Percentiles rank a stretch among this genome's conserved stretches.
Conservation (phyloP, 176 grass and related monocot genomes). For the Secale cereale region DNA sequence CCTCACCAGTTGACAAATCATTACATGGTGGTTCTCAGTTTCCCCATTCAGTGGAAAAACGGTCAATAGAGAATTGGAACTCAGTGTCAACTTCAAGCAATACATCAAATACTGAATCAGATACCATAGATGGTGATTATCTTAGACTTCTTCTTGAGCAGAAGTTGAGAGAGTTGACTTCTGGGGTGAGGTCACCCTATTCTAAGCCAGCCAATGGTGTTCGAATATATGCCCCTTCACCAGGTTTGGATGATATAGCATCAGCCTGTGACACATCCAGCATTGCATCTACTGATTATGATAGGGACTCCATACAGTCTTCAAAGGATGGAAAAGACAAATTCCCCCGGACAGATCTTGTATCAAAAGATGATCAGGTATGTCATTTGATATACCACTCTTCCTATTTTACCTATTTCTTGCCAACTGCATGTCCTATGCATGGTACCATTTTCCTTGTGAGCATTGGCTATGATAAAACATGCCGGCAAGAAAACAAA, state of each 20-base stretch:
- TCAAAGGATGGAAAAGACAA: slow-evolving; percentile 42
- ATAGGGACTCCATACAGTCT: slow-evolving; percentile 44
- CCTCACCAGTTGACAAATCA: slow-evolving; percentile 76
- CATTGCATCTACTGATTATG: slow-evolving; percentile 45
- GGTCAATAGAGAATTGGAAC: slow-evolving; percentile 21
- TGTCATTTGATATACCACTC: slow-evolving; percentile 24
- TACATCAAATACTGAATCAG: slow-evolving; percentile 12
- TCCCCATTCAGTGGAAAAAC: slow-evolving; percentile 26
- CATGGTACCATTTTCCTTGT: slow-evolving; percentile 20
- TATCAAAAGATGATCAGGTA: slow-evolving; percentile 43
- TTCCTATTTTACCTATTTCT: slow-evolving; percentile 23
- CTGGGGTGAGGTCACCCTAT: slow-evolving; percentile 53
- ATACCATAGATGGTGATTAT: slow-evolving; percentile 73
- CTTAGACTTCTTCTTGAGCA: slow-evolving; percentile 83
- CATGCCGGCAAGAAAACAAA: not conserved
- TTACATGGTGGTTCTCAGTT: slow-evolving; percentile 22
- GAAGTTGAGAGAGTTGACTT: slow-evolving; percentile 79
- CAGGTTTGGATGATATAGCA: slow-evolving; percentile 32
- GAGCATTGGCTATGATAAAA: not conserved
- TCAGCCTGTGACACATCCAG: slow-evolving; percentile 50
- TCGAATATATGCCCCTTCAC: slow-evolving; percentile 9
- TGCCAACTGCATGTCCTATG: slow-evolving; percentile 15
- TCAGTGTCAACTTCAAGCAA: slow-evolving; percentile 30
- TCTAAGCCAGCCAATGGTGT: slow-evolving; percentile 43
- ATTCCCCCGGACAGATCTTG: not conserved